phyloP scores from a whole-genome alignment of 192 early-diverging fungal genomes.

The Backusella australiensis region DNA sequence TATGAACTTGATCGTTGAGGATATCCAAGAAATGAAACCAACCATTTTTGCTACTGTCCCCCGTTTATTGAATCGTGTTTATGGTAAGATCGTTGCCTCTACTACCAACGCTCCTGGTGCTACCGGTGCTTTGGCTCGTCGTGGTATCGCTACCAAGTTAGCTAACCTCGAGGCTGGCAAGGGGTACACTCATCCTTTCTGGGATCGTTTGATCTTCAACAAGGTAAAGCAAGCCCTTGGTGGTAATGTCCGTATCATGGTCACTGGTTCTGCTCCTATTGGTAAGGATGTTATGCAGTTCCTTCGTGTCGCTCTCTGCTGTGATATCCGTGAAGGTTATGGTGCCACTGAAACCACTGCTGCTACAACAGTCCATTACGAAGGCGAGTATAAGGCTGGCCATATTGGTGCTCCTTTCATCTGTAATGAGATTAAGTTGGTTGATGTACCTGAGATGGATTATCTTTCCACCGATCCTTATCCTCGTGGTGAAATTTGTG shows the following conservation, averaged over 20 bases:
- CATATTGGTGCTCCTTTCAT: slow-evolving; percentile 74
- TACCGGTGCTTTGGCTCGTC: slow-evolving; percentile 55
- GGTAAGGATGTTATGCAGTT: slow-evolving; percentile 78
- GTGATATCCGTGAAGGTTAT: slow-evolving; percentile 81
- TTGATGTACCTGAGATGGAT: slow-evolving; percentile 86
- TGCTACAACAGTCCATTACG: slow-evolving; percentile 47
- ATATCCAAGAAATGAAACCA: slow-evolving; percentile 77
- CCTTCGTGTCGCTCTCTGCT: slow-evolving; percentile 76
- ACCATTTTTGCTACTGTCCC: slow-evolving; percentile 85
- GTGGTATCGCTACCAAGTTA: slow-evolving; percentile 56
- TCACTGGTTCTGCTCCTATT: slow-evolving; percentile 88
- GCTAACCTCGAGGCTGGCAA: slow-evolving; percentile 62
- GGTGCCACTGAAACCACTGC: slow-evolving; percentile 82
- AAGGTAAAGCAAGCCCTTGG: slow-evolving; percentile 73
- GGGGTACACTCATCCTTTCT: slow-evolving; percentile 71
- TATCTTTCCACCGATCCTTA: slow-evolving; percentile 79
- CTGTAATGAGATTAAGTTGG: slow-evolving; percentile 81
- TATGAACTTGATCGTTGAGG: slow-evolving; percentile 72
- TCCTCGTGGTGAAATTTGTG: slow-evolving; percentile 88
- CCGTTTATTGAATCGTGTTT: slow-evolving; percentile 85
- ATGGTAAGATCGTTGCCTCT: slow-evolving; percentile 67
- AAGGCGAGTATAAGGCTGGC: slow-evolving; percentile 66
- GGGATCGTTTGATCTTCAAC: slow-evolving; percentile 88
- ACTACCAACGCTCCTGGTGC: slow-evolving; percentile 64
- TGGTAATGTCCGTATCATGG: slow-evolving; percentile 76